phyloP scores from a whole-genome alignment of 495 filamentous ascomycete genomes.

The Podospora comata region DNA sequence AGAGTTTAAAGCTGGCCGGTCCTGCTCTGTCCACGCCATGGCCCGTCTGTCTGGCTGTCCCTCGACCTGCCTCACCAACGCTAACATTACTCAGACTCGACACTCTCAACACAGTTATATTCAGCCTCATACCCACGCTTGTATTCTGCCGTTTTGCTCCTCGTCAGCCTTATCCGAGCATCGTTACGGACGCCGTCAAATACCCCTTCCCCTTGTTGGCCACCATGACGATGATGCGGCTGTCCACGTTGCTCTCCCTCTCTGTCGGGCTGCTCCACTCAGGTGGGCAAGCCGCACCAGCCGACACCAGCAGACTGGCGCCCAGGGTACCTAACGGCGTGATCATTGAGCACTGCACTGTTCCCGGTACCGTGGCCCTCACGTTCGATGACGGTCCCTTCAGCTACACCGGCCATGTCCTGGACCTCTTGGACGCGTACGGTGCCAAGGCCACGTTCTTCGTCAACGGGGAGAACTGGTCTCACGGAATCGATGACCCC shows the following conservation, averaged over 20 bases:
- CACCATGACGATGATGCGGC: constrained; percentile 6
- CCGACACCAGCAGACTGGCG: constrained; percentile 10
- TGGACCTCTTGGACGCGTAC: constrained; percentile 42
- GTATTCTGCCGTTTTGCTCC: neutral
- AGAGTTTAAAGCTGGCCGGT: constrained; percentile 2
- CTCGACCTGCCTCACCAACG: neutral
- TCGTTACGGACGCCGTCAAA: constrained; percentile 2
- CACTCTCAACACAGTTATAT: neutral
- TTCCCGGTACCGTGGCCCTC: constrained; percentile 42
- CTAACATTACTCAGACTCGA: neutral
- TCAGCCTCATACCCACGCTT: neutral
- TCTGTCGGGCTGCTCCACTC: constrained; percentile 14
- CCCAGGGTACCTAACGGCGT: constrained; percentile 22
- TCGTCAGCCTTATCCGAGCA: constrained; percentile 13
- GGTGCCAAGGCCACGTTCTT: constrained; percentile 67
- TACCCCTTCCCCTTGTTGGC: neutral
- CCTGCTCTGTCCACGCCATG: neutral
- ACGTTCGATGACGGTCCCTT: constrained; percentile 49
- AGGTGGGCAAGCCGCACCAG: constrained; percentile 8
- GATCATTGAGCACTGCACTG: constrained; percentile 58
- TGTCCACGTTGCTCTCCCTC: constrained; percentile 19
- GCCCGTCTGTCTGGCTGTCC: neutral
- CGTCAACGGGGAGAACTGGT: constrained; percentile 64
- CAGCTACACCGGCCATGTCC: constrained; percentile 30
- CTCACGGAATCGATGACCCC: constrained; percentile 49